Percentiles rank a stretch among this genome's conserved stretches.
Conservation (phyloP, 2,329 filamentous ascomycete species). For the Periglandula ipomoeae region DNA sequence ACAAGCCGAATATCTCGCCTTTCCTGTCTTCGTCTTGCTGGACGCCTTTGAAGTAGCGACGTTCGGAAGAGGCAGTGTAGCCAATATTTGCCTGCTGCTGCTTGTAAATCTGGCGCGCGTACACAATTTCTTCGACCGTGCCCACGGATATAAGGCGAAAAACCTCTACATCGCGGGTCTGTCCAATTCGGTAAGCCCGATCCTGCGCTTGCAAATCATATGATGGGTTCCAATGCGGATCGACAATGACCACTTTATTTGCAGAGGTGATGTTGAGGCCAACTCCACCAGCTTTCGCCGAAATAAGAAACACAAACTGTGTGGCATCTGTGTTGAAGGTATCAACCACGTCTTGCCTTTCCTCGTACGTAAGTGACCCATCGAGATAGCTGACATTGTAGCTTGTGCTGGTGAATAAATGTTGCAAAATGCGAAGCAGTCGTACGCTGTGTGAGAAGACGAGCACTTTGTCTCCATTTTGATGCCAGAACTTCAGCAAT, state of each 20-base stretch:
- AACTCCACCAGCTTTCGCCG: constrained; percentile 84
- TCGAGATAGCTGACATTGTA: constrained; percentile 91
- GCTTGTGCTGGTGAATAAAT: constrained; percentile 76
- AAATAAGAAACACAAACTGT: constrained; percentile 94
- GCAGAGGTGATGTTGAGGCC: constrained; percentile 95
- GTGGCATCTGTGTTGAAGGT: constrained; percentile 82
- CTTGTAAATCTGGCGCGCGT: constrained; percentile 96
- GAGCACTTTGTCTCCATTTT: constrained; percentile 84
- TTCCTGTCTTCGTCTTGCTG: constrained; percentile 75
- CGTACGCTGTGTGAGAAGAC: constrained; percentile 91
- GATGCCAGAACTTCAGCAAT: constrained; percentile 81
- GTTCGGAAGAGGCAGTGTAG: constrained; percentile 84
- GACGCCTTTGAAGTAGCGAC: constrained; percentile 90
- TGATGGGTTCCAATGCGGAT: constrained; percentile 95
- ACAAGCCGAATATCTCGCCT: constrained; percentile 87
- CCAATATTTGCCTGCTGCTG: constrained; percentile 98
- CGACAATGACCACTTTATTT: constrained; percentile 95
- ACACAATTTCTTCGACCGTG: constrained; percentile 95
- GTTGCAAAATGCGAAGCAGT: constrained; percentile 72
- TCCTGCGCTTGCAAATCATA: constrained; percentile 96
- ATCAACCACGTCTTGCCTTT: constrained; percentile 73
- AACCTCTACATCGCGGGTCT: constrained; percentile 86
- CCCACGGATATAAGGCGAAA: constrained; percentile 85
- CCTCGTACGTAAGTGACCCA: constrained; percentile 72
- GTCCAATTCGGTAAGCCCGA: constrained; percentile 89